phyloP scores from a whole-genome alignment of 169 alveolate genomes.

The Plasmodium sp. region DNA sequence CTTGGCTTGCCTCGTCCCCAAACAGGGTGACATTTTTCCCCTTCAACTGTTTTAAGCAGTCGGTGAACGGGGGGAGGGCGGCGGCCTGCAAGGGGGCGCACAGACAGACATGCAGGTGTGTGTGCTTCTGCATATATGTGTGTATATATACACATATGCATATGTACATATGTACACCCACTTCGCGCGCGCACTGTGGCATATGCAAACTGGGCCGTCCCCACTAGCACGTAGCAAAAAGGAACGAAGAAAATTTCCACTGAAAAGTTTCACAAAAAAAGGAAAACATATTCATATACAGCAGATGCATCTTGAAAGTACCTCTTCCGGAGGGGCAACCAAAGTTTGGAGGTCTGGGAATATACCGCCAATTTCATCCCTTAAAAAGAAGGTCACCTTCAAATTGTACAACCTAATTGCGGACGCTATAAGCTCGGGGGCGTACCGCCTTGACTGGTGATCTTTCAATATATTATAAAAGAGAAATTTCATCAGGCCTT shows the following conservation, averaged over 20 bases:
- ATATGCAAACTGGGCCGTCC: neutral
- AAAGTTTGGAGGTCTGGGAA: slow-evolving; percentile 10
- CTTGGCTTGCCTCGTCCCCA: slow-evolving; percentile 9
- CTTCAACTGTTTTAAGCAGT: slow-evolving; percentile 31
- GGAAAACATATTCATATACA: neutral
- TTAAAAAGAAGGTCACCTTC: slow-evolving; percentile 17
- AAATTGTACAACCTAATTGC: slow-evolving; percentile 18
- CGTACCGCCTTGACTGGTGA: slow-evolving; percentile 4
- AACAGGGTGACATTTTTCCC: slow-evolving; percentile 43
- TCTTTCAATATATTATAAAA: slow-evolving; percentile 18
- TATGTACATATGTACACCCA: neutral
- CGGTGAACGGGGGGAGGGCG: neutral
- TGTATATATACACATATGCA: neutral
- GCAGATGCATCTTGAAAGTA: neutral
- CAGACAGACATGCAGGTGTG: no score
- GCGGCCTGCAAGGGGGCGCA: neutral
- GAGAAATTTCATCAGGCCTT: slow-evolving; percentile 23
- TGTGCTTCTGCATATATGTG: no score
- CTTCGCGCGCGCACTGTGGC: neutral
- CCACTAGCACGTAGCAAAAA: neutral
- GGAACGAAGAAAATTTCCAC: neutral
- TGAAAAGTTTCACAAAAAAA: neutral
- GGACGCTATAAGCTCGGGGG: slow-evolving; percentile 17
- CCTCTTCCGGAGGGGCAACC: neutral
- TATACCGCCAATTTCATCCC: neutral